phyloP scores from a whole-genome alignment of 225 moss, liverwort and hornwort species.

The Ulota crispa region DNA sequence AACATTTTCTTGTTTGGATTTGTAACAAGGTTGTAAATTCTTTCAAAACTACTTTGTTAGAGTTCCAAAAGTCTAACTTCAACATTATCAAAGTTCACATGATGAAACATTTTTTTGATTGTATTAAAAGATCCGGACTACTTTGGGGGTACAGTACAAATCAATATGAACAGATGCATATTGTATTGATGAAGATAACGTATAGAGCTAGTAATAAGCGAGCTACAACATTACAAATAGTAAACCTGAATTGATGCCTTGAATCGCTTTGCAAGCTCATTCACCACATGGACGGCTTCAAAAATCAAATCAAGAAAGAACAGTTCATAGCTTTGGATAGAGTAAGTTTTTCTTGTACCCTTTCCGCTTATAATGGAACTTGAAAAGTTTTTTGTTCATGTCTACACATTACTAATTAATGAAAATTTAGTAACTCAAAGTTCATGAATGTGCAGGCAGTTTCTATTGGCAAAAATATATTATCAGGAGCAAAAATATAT shows the following conservation, averaged over 20 bases:
- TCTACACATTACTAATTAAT: too few species aligned
- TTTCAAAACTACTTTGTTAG: not conserved
- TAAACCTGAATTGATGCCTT: not conserved
- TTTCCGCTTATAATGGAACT: too few species aligned
- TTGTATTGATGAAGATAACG: not conserved
- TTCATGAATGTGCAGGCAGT: not conserved
- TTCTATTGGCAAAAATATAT: not conserved
- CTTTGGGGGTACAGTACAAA: too few species aligned
- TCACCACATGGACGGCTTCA: too few species aligned
- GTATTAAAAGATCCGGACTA: too few species aligned
- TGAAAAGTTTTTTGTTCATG: too few species aligned
- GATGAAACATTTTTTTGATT: too few species aligned
- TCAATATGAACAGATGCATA: too few species aligned
- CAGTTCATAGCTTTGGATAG: not conserved
- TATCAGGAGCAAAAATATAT: not conserved
- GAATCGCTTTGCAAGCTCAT: not conserved
- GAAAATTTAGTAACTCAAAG: too few species aligned
- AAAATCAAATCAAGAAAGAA: too few species aligned
- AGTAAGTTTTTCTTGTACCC: not conserved
- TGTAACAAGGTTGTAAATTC: conserved; percentile 7
- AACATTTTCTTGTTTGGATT: not conserved
- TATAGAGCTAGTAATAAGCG: not conserved
- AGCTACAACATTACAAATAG: not conserved
- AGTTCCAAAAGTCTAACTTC: not conserved
- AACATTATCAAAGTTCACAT: conserved; percentile 8